These are phyloP conservation scores for Aspergillus fischeri DNA, from an alignment of 2,329 filamentous ascomycete species.

Conservation along the genomic window DNA sequence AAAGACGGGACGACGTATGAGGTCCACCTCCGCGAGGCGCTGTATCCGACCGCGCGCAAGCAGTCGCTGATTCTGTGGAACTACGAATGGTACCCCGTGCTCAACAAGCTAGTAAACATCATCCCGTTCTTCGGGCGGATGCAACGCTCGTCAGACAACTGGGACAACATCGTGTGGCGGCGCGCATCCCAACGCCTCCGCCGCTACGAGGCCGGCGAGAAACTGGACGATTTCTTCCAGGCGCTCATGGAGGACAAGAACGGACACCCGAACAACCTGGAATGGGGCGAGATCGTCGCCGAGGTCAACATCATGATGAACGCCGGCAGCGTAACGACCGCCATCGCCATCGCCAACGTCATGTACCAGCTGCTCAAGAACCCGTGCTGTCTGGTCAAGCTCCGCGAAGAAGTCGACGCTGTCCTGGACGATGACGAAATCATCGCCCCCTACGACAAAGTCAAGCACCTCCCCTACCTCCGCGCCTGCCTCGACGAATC, in stretches of 20 bases:
- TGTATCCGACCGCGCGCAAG: slow-evolving; percentile 50
- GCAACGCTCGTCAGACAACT: slow-evolving; percentile 43
- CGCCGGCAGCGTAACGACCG: slow-evolving; percentile 52
- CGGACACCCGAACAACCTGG: slow-evolving; percentile 44
- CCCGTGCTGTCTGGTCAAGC: slow-evolving; percentile 36
- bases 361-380: slow-evolving; percentile 52
- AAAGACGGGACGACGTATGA: slow-evolving; percentile 47
- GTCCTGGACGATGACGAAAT: slow-evolving; percentile 42
- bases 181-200: slow-evolving; percentile 35
- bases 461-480: slow-evolving; percentile 51
- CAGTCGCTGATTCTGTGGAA: slow-evolving; percentile 44
- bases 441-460: slow-evolving; percentile 48
- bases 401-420: slow-evolving; percentile 46
- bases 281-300: slow-evolving; percentile 57
- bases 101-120: slow-evolving; percentile 47
- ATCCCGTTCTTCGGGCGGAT: slow-evolving; percentile 41
- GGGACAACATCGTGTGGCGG: slow-evolving; percentile 42
- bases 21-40: slow-evolving; percentile 47
- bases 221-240: slow-evolving; percentile 57
- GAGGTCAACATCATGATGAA: slow-evolving; percentile 47
- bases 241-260: slow-evolving; percentile 52
- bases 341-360: slow-evolving; percentile 51
- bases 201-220: slow-evolving; percentile 46
- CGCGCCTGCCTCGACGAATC: slow-evolving; percentile 51
- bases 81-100: slow-evolving; percentile 45